Conservation (phyloP, 2,329 filamentous ascomycete genomes). For the Scytalidium sp. region DNA sequence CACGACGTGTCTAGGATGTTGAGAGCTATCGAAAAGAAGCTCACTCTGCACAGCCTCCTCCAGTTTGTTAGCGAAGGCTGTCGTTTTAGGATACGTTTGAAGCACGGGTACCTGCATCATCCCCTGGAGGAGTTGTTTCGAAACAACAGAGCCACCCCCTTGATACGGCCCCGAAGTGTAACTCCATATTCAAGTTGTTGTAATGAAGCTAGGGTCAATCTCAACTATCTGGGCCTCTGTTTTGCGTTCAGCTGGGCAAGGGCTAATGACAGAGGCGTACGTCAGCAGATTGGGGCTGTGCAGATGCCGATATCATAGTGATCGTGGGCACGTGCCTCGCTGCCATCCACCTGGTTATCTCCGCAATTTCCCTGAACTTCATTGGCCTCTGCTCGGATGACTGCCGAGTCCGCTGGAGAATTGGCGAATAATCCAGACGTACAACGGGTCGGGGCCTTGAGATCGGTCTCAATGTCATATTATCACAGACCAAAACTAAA, state of each 20-base stretch:
- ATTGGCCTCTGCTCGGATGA: too few species aligned
- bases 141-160: background rate
- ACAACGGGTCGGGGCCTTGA: too few species aligned
- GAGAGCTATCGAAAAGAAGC: background rate
- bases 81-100: background rate
- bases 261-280: background rate
- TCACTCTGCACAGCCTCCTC: background rate
- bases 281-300: background rate
- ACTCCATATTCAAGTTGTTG: background rate
- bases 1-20: background rate
- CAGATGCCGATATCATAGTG: background rate
- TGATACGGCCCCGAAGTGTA: background rate
- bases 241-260: background rate
- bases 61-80: background rate
- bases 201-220: background rate
- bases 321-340: slow-evolving; percentile 19
- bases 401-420: too few species aligned
- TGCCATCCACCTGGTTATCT: slow-evolving; percentile 16
- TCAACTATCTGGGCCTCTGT: too few species aligned
- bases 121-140: too few species aligned
- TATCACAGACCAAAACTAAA: too few species aligned
- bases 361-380: too few species aligned
- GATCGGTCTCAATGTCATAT: too few species aligned
- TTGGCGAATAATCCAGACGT: too few species aligned
- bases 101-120: background rate